Evolutionary conservation across 1,284 basidiomycete genomes (phyloP).

Genomic region (Tilletia setariae): DNA sequence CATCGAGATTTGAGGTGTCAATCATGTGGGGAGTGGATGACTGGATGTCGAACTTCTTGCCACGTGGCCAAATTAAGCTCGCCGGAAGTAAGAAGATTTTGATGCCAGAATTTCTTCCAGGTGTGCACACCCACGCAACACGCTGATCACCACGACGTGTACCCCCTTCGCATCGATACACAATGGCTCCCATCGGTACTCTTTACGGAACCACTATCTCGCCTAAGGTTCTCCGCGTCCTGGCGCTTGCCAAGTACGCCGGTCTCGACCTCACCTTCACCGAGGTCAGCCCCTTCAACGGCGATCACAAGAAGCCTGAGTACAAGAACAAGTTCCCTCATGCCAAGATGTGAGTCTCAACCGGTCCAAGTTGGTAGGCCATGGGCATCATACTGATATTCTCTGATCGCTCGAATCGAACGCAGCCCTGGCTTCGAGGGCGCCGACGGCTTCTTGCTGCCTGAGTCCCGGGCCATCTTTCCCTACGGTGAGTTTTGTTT

Average conservation of each 20-base stretch:
- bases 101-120: no score
- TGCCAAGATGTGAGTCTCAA: constrained; percentile 15
- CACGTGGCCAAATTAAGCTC: no score
- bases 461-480: constrained; percentile 76
- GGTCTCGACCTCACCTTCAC: constrained; percentile 47
- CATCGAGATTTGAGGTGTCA: no score
- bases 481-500: constrained; percentile 74
- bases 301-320: constrained; percentile 49
- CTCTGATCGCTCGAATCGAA: no score
- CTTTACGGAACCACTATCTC: constrained; percentile 40
- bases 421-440: constrained; percentile 76
- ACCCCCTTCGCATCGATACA: no score
- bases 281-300: constrained; percentile 28
- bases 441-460: constrained; percentile 73
- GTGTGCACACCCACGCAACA: no score
- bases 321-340: constrained; percentile 45
- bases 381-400: no score
- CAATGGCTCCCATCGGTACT: constrained; percentile 49
- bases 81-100: no score
- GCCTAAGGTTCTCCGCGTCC: constrained; percentile 37
- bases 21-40: no score
- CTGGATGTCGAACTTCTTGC: no score
- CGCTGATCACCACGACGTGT: no score
- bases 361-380: no score
- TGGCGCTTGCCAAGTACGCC: constrained; percentile 50